Conservation (phyloP, 345 rosid species). For the Corymbia maculata region DNA sequence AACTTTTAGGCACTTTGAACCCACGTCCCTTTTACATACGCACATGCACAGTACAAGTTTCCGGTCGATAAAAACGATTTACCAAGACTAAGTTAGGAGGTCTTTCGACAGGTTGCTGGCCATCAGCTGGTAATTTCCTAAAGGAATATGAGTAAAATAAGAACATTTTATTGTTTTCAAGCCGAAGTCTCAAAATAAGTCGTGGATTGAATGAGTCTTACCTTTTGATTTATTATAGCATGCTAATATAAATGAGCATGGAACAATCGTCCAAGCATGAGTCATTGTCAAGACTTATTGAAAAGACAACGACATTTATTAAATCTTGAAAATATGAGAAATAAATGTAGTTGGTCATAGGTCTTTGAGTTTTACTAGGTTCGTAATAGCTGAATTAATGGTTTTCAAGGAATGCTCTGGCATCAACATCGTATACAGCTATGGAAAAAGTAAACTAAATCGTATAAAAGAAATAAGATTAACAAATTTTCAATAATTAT, state of each 20-base stretch:
- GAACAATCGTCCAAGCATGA: neutral
- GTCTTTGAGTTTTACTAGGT: too few species aligned
- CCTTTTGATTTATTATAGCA: neutral
- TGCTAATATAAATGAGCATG: neutral
- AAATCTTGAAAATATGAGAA: neutral
- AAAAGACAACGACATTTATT: too few species aligned
- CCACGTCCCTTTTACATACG: neutral
- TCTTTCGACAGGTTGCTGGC: neutral
- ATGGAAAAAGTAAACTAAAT: neutral
- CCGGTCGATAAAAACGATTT: neutral
- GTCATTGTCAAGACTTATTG: too few species aligned
- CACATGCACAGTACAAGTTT: neutral
- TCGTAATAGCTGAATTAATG: neutral
- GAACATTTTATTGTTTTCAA: accelerated
- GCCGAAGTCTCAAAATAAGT: neutral
- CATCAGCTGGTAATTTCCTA: neutral
- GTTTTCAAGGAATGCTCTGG: neutral
- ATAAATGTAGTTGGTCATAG: too few species aligned
- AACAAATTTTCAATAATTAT: neutral
- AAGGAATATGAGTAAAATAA: neutral
- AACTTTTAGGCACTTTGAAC: neutral
- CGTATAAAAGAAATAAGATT: neutral
- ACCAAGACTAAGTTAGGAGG: neutral
- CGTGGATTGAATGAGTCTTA: accelerated
- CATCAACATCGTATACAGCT: neutral